Evolutionary conservation across 305 asterid genomes (phyloP).

Genomic region (Rubia occidens): DNA sequence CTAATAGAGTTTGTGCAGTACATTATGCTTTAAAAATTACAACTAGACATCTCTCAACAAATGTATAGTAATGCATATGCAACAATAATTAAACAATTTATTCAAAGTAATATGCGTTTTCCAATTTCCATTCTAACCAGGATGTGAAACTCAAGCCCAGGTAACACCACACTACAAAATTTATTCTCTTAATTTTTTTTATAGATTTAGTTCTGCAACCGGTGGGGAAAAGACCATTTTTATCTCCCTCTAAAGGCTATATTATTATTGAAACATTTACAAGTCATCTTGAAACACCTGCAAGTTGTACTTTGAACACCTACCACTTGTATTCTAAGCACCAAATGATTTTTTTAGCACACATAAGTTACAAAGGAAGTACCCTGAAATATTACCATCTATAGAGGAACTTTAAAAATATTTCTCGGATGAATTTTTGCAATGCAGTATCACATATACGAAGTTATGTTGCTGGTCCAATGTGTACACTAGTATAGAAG

Average conservation of each 20-base stretch:
- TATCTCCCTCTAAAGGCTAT: too few species aligned
- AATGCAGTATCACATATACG: background rate
- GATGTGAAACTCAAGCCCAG: background rate
- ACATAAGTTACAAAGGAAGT: too few species aligned
- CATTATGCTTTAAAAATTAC: background rate
- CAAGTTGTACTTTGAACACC: too few species aligned
- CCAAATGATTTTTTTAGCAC: too few species aligned
- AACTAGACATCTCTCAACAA: background rate
- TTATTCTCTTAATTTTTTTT: too few species aligned
- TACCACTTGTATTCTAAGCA: too few species aligned
- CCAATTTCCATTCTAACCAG: background rate
- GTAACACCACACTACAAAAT: background rate
- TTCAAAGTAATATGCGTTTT: background rate
- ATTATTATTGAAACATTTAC: too few species aligned
- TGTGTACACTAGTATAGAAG: background rate
- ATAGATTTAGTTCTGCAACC: background rate
- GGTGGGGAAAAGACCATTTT: constrained; percentile 27
- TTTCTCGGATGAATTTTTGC: background rate
- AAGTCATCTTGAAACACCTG: too few species aligned
- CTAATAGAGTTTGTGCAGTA: background rate
- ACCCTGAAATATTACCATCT: background rate
- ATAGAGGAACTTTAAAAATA: background rate
- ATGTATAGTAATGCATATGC: background rate
- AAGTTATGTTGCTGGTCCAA: background rate
- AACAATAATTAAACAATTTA: background rate